Conservation (phyloP, 179 eudicot genomes). For the Camellia oleifera region DNA sequence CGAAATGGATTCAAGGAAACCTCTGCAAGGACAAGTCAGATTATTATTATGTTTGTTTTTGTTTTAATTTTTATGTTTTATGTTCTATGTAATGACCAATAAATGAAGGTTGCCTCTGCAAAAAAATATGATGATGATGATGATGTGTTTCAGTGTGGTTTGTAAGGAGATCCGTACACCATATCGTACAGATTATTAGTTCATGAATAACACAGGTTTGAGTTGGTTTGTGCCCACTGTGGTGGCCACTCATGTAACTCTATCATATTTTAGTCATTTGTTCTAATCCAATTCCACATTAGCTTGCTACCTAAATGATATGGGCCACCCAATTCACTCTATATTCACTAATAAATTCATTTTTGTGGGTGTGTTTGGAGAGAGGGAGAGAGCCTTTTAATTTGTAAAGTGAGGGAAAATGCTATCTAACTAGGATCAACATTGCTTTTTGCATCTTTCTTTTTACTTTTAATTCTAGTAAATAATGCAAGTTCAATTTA, state of each 20-base stretch:
- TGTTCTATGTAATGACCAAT: background rate
- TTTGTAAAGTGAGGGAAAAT: background rate
- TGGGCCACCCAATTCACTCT: slow-evolving; percentile 2
- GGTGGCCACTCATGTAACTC: background rate
- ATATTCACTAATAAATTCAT: background rate
- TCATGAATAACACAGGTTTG: background rate
- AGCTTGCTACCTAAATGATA: background rate
- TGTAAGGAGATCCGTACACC: no score
- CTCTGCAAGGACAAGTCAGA: slow-evolving; percentile 23
- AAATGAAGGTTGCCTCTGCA: background rate
- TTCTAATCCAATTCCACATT: background rate
- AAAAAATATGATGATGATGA: background rate
- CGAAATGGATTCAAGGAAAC: background rate
- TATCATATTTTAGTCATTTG: background rate
- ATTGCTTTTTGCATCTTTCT: no score
- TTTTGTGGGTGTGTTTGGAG: background rate
- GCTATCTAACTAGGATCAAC: slow-evolving; percentile 2
- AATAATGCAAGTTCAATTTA: no score
- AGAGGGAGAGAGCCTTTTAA: background rate
- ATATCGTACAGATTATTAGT: no score
- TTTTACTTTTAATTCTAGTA: no score
- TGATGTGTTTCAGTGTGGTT: no score
- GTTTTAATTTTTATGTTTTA: background rate
- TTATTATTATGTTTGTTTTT: background rate
- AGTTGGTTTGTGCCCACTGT: background rate